These are phyloP conservation scores for Sugiyamaella marilandica DNA, from an alignment of 805 yeast genomes.

Conservation along the genomic window DNA sequence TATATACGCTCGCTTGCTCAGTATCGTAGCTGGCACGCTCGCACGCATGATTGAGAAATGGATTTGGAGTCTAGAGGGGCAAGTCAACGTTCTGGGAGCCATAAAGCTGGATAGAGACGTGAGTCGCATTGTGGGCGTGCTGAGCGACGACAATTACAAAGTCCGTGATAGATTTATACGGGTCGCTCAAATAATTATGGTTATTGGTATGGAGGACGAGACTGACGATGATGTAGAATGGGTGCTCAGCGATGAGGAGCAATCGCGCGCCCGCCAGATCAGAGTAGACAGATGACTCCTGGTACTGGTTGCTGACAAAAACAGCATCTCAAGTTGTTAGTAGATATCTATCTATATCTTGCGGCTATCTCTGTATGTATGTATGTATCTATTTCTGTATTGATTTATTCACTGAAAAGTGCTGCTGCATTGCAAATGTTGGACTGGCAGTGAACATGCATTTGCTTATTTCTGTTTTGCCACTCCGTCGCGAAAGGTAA, in stretches of 20 bases:
- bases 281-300: slow-evolving; percentile 18
- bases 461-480: too few species aligned
- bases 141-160: slow-evolving; percentile 60
- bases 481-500: too few species aligned
- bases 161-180: slow-evolving; percentile 73
- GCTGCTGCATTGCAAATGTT: too few species aligned
- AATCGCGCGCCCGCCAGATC: slow-evolving; percentile 32
- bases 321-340: too few species aligned
- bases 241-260: slow-evolving; percentile 74
- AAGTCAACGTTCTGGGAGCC: slow-evolving; percentile 78
- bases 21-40: slow-evolving; percentile 49
- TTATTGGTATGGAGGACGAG: slow-evolving; percentile 76
- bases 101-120: slow-evolving; percentile 78
- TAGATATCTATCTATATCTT: too few species aligned
- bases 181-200: slow-evolving; percentile 77
- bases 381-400: too few species aligned
- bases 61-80: slow-evolving; percentile 59
- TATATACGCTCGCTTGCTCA: slow-evolving; percentile 46
- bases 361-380: too few species aligned
- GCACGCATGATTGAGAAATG: slow-evolving; percentile 60
- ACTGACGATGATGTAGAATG: slow-evolving; percentile 51
- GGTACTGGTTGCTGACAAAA: too few species aligned
- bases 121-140: slow-evolving; percentile 64
- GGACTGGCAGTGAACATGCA: too few species aligned
- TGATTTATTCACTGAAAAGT: too few species aligned